Percentiles rank a stretch among this genome's conserved stretches.
Conservation (phyloP, 2,329 filamentous ascomycete genomes). For the Trichoderma afroharzianum region DNA sequence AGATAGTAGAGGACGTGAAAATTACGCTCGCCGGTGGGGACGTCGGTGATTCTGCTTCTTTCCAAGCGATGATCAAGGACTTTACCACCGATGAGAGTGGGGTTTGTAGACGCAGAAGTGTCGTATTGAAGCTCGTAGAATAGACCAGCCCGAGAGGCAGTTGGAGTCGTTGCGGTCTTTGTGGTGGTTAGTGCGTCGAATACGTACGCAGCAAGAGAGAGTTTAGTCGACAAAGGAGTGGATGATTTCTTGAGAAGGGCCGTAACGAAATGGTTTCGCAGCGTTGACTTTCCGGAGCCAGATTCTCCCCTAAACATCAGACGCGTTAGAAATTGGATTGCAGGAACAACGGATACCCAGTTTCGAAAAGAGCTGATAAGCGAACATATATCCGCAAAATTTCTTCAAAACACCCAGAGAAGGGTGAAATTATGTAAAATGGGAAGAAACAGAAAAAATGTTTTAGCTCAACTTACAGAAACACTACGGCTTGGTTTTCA, state of each 20-base stretch:
- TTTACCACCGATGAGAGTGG: slow-evolving; percentile 89
- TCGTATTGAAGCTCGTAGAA: slow-evolving; percentile 98
- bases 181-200: slow-evolving; percentile 97
- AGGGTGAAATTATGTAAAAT: neutral
- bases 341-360: neutral
- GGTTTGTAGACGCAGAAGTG: slow-evolving; percentile 76
- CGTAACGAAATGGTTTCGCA: slow-evolving; percentile 83
- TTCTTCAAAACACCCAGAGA: neutral
- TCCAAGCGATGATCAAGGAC: slow-evolving; percentile 90
- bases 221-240: slow-evolving; percentile 87
- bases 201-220: slow-evolving; percentile 89
- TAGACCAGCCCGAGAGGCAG: slow-evolving; percentile 90
- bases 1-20: slow-evolving; percentile 97
- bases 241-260: slow-evolving; percentile 84
- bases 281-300: slow-evolving; percentile 90
- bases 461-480: slow-evolving; percentile 64
- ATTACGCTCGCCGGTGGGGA: slow-evolving; percentile 93
- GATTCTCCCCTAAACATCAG: slow-evolving; percentile 74
- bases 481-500: slow-evolving; percentile 90
- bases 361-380: neutral
- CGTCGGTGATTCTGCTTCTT: slow-evolving; percentile 82
- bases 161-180: slow-evolving; percentile 92
- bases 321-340: neutral
- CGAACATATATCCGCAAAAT: neutral
- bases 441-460: neutral